Conservation (phyloP, 768 basidiomycete species). For the Harrya chromipes region DNA sequence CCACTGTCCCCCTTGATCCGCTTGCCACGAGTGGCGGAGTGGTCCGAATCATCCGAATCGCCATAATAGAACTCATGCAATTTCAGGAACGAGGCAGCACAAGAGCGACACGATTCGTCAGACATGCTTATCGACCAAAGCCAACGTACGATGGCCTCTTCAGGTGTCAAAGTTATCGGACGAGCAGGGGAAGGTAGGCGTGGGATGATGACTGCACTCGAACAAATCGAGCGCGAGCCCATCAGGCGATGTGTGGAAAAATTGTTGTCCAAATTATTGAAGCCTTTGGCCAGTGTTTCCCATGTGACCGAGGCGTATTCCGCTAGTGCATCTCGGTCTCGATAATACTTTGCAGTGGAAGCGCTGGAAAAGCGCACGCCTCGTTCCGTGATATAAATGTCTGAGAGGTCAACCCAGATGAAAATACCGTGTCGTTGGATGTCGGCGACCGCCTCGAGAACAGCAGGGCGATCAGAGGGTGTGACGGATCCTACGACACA, state of each 20-base stretch:
- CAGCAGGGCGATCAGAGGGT: conserved; percentile 24
- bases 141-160: conserved; percentile 20
- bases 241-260: not conserved
- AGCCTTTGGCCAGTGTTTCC: conserved; percentile 18
- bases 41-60: not conserved
- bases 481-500: conserved; percentile 18
- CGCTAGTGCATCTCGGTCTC: conserved; percentile 27
- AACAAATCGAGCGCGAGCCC: conserved; percentile 4
- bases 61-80: not conserved
- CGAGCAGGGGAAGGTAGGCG: conserved; percentile 24
- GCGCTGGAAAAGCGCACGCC: conserved; percentile 30
- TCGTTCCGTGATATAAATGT: conserved; percentile 29
- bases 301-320: conserved; percentile 16
- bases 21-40: conserved; percentile 2
- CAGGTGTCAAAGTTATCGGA: conserved; percentile 13
- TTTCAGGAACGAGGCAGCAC: not conserved
- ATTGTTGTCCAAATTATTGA: conserved; percentile 12
- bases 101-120: conserved; percentile 1
- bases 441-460: conserved; percentile 30
- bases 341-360: conserved; percentile 15
- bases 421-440: conserved; percentile 30
- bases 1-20: conserved; percentile 5
- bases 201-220: conserved; percentile 22
- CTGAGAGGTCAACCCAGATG: conserved; percentile 13
- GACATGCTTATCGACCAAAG: conserved; percentile 21